These are phyloP conservation scores for Quillaja saponaria DNA, from an alignment of 306 rosid genomes.

Conservation along the genomic window DNA sequence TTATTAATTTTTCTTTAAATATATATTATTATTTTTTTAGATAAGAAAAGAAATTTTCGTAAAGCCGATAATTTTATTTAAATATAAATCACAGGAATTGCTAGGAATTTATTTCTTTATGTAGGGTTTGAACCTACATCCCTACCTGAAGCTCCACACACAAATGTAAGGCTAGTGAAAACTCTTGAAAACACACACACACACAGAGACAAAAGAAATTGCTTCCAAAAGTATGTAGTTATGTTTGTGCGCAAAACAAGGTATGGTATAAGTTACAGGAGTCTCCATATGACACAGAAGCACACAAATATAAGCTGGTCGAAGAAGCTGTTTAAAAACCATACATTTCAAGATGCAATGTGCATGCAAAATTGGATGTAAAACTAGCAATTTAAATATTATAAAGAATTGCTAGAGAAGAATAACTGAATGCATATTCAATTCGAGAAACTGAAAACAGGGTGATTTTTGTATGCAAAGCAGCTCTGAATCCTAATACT, in stretches of 20 bases:
- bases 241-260: neutral
- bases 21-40: too few relatives aligned
- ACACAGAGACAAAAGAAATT: too few relatives aligned
- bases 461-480: slow-evolving; percentile 5
- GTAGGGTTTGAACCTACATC: neutral
- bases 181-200: neutral
- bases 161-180: slow-evolving; percentile 8
- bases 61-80: neutral
- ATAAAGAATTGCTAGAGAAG: slow-evolving; percentile 23
- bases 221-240: neutral
- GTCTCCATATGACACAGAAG: neutral
- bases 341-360: neutral
- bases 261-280: neutral
- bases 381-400: neutral
- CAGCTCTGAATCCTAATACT: slow-evolving; percentile 6
- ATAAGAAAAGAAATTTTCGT: too few relatives aligned
- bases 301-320: slow-evolving; percentile 13
- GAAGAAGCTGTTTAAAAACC: slow-evolving; percentile 14
- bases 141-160: neutral
- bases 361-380: slow-evolving; percentile 7
- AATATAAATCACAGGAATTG: neutral
- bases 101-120: neutral
- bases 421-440: slow-evolving; percentile 10
- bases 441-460: slow-evolving; percentile 23
- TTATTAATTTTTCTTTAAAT: too few relatives aligned